Evolutionary conservation across 257 asterid species (phyloP), one percentile per base, ranked within the genome.

Genomic region (Nicotiana tabacum): DNA sequence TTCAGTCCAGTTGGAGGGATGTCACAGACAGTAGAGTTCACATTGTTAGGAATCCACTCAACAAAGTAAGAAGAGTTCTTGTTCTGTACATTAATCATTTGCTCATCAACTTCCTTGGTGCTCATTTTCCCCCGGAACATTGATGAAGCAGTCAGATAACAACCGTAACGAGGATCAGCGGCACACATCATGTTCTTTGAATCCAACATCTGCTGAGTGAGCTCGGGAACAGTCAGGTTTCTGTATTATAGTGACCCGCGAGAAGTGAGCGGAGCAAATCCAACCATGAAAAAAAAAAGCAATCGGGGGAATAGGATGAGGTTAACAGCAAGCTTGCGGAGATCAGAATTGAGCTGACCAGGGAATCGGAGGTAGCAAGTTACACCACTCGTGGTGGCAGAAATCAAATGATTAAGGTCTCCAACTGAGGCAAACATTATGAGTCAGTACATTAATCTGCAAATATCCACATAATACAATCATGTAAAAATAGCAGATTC

Each of bases 301-400:
- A 93, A 82, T 5, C 96, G 91, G 16, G 97, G 97, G 90, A 93
- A 93, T 9, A 96, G 97, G 60, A 93, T 89, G 16, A 93, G 97
- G 80, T 93, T 93, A 81, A 93, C 96, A 33, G 95, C 95, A 18
- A 93, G 91, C 90, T 93, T 91, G 80, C 93, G 96, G 51, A 91
- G 90, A 86, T 93, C 97, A 46, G 97, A 92, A 68, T 93, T 93
- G 81, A 91, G 97, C 82, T 93, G 97, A 57, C 97, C 97, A 39
- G 96, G 97, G 89, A 93, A 93, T 37, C 95, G 92, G 29, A 93
- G 91, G 84, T 96, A 93, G 89, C 96, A 92, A 12, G 97, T 92
- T n/a, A 90, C 94, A 72, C 97, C 97, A 77, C 97, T 91, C 97
- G 90, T 92, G 80, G 95, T 92, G 80, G 97, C 97, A 81, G 94